Conservation (phyloP, 148 eudicot genomes). For the Hydrangea macrophylla region DNA sequence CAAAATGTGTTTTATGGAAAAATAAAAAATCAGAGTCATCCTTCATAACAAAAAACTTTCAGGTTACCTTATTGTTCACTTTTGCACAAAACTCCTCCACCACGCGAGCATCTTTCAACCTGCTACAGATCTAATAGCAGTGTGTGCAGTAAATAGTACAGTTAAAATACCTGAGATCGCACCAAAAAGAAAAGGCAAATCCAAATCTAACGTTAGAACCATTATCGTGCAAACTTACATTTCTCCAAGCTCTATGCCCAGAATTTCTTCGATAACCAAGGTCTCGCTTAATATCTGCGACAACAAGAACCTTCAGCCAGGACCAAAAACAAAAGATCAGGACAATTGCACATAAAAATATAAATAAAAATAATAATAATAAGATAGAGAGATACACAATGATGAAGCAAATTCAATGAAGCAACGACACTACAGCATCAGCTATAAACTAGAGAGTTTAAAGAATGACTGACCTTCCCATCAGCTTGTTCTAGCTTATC, state of each 20-base stretch:
- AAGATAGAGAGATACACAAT: too few relatives aligned
- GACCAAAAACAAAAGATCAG: conserved; percentile 19
- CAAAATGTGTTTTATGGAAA: neutral
- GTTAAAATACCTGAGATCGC: neutral
- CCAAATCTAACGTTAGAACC: neutral
- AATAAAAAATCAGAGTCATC: too few relatives aligned
- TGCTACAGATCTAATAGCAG: conserved; percentile 51
- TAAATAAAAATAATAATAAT: too few relatives aligned
- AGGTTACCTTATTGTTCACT: conserved; percentile 49
- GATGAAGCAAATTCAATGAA: too few relatives aligned
- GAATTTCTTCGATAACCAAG: conserved; percentile 66
- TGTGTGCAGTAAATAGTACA: neutral
- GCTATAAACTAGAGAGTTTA: neutral
- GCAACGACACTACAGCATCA: too few relatives aligned
- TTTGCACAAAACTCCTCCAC: conserved; percentile 67
- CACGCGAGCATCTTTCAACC: conserved; percentile 75
- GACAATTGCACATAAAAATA: conserved; percentile 1
- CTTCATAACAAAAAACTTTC: neutral
- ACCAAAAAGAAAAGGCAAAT: neutral
- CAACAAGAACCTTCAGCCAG: conserved; percentile 72
- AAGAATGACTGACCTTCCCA: conserved; percentile 58
- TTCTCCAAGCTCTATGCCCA: conserved; percentile 95
- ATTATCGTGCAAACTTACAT: conserved; percentile 39
- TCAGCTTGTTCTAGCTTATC: conserved; percentile 84
- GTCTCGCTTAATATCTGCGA: conserved; percentile 72